Percentiles rank a stretch among this genome's conserved stretches.
These are phyloP conservation scores for Dalbergia cultrata DNA, from an alignment of 306 rosid species.

Conservation along the genomic window DNA sequence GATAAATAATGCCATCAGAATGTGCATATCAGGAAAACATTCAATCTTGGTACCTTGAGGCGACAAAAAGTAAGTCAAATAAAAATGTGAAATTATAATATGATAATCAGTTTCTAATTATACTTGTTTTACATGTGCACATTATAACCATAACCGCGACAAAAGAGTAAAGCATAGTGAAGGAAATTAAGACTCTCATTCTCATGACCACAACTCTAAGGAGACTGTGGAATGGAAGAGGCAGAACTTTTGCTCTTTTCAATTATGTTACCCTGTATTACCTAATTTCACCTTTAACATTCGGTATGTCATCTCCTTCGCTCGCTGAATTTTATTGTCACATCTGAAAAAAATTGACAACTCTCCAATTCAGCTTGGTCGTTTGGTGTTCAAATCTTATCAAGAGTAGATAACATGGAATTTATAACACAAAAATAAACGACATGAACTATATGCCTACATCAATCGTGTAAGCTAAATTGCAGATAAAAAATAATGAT, in stretches of 20 bases:
- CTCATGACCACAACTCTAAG: neutral
- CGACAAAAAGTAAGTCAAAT: neutral
- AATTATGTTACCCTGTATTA: neutral
- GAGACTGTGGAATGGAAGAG: neutral
- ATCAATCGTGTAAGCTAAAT: neutral
- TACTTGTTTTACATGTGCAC: neutral
- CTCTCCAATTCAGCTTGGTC: neutral
- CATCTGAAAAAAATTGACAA: neutral
- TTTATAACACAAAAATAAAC: neutral
- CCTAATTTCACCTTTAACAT: neutral
- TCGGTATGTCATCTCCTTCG: neutral
- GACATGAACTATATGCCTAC: neutral
- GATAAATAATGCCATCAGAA: neutral
- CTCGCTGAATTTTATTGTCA: neutral
- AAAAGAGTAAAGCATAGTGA: slow-evolving; percentile 10
- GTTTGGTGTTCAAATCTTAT: slow-evolving; percentile 4
- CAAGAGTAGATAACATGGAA: neutral
- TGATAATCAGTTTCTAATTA: neutral
- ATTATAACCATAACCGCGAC: neutral
- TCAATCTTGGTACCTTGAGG: neutral
- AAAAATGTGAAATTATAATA: neutral
- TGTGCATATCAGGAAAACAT: neutral
- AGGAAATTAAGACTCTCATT: too few relatives aligned
- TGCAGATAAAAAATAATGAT: neutral
- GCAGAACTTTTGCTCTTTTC: neutral